A percentile compares a stretch with the other conserved stretches of the same genome.
Conservation (phyloP, 177 flowering plant genomes). For the Tripterygium wilfordii region DNA sequence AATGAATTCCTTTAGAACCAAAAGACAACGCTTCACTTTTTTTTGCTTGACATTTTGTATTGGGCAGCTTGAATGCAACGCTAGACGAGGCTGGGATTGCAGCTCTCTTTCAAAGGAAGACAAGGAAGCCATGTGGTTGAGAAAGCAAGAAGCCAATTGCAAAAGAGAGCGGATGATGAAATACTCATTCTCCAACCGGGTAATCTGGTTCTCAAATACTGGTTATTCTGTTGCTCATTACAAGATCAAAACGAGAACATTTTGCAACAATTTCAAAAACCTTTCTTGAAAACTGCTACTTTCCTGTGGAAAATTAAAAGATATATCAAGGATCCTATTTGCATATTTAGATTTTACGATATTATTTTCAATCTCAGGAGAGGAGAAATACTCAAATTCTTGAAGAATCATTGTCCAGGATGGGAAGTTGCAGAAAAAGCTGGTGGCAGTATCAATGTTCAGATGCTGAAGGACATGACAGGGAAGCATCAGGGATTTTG, state of each 20-base stretch:
- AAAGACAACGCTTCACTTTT: background rate
- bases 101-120: conserved; percentile 36
- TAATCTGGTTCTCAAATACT: conserved; percentile 8
- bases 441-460: conserved; percentile 13
- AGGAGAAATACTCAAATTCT: conserved; percentile 16
- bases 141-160: conserved; percentile 33
- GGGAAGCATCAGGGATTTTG: background rate
- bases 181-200: conserved; percentile 51
- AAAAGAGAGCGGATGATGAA: conserved; percentile 49
- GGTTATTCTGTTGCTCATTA: background rate
- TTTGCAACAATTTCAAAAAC: too few relatives aligned
- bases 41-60: background rate
- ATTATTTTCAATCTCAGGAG: conserved; percentile 26
- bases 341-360: background rate
- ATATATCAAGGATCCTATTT: background rate
- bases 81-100: conserved; percentile 30
- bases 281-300: background rate
- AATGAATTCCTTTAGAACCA: background rate
- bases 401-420: conserved; percentile 8
- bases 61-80: conserved; percentile 25
- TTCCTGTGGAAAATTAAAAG: too few relatives aligned
- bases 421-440: conserved; percentile 14
- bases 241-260: background rate
- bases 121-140: conserved; percentile 27
- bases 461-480: conserved; percentile 3